These are phyloP conservation scores for Tulasnella sp. DNA, from an alignment of 768 basidiomycete species.

Conservation along the genomic window DNA sequence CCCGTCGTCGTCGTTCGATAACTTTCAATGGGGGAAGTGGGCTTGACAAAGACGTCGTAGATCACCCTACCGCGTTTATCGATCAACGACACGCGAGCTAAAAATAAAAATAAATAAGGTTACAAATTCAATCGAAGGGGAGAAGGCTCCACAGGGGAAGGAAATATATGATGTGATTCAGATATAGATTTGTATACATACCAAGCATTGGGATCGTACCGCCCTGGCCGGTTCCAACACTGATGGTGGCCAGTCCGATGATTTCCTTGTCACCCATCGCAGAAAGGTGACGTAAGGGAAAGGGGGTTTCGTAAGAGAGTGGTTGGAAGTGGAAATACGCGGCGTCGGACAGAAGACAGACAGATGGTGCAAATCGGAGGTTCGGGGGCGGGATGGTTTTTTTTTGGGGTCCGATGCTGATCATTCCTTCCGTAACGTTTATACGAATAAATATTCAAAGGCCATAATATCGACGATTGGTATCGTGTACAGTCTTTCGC, in stretches of 20 bases:
- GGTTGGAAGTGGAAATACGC: too few relatives aligned
- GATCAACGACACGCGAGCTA: constrained; percentile 8
- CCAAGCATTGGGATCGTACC: constrained; percentile 16
- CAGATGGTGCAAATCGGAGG: too few relatives aligned
- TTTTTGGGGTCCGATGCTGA: too few relatives aligned
- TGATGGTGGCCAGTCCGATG: constrained; percentile 7
- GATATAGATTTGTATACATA: background rate
- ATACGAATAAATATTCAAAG: too few relatives aligned
- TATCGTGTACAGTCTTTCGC: too few relatives aligned
- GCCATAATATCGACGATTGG: too few relatives aligned
- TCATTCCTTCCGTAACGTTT: too few relatives aligned
- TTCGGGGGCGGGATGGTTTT: too few relatives aligned
- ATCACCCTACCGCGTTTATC: constrained; percentile 39
- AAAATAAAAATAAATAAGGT: background rate
- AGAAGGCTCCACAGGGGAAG: background rate
- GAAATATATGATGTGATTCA: background rate
- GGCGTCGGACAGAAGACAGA: too few relatives aligned
- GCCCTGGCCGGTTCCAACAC: constrained; percentile 9
- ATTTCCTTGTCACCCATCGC: background rate
- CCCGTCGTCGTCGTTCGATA: constrained; percentile 19
- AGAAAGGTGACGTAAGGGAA: too few relatives aligned
- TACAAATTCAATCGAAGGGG: background rate
- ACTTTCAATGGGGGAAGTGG: constrained; percentile 33
- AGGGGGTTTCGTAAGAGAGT: too few relatives aligned
- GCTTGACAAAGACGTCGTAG: constrained; percentile 55